Conservation (phyloP, 2,329 filamentous ascomycete genomes). For the Cladosporium sp. region DNA sequence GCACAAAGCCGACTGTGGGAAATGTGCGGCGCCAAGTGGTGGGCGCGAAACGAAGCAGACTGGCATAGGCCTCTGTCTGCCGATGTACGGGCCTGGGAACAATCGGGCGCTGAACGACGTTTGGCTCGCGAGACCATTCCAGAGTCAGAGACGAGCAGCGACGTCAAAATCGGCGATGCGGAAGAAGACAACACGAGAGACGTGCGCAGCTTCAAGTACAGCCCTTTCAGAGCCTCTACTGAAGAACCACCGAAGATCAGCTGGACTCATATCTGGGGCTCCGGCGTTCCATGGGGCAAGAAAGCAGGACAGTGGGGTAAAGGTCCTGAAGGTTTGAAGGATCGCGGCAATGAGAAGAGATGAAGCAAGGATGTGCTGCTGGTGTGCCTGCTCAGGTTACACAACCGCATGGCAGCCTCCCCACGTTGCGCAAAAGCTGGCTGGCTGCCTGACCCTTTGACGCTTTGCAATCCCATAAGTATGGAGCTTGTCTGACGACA, state of each 20-base stretch:
- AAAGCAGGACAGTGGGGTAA: constrained; percentile 51
- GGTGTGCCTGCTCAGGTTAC: constrained; percentile 1
- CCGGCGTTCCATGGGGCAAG: constrained; percentile 47
- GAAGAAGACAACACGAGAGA: constrained; percentile 26
- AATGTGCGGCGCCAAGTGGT: constrained; percentile 71
- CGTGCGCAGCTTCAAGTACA: constrained; percentile 38
- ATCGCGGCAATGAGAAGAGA: constrained; percentile 34
- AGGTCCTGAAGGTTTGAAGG: constrained; percentile 44
- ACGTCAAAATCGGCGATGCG: constrained; percentile 21
- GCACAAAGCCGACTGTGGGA: constrained; percentile 77
- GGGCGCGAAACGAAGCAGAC: constrained; percentile 53
- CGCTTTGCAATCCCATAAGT: not conserved
- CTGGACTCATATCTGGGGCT: constrained; percentile 53
- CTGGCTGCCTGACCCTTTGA: not conserved
- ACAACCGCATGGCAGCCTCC: not conserved
- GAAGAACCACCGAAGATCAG: constrained; percentile 49
- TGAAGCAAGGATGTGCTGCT: not conserved
- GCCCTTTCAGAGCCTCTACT: constrained; percentile 41
- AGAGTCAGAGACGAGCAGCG: not conserved
- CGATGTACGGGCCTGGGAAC: constrained; percentile 66
- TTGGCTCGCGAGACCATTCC: not conserved
- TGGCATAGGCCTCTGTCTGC: constrained; percentile 67
- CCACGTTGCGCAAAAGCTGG: not conserved
- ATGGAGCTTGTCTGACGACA: no score
- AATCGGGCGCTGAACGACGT: constrained; percentile 9